Base-by-base conservation (phyloP, 768 basidiomycete genomes). In the Tricholoma bakamatsutake region DNA sequence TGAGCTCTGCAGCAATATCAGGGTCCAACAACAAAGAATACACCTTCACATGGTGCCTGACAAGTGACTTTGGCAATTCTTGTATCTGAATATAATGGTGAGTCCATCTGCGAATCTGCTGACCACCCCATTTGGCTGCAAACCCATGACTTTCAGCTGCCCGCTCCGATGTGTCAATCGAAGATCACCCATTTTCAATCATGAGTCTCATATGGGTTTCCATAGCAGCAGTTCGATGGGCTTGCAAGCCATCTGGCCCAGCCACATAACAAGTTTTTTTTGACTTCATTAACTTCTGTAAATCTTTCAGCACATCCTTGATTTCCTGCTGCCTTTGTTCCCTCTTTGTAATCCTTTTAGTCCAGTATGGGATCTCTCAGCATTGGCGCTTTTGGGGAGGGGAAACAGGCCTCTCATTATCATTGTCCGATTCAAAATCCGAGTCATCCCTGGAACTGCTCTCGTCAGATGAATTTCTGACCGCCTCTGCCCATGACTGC, bases 71-170 rank as follows among this genome's bases (percentile, higher is more conserved):
- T 27, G 48, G 48, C 33, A 49, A 49, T 1, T 49, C 48, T 11
- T 13, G 12, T 9, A 13, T 49, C n/a, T 30, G 8, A 13, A 49
- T 27, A 30, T 34, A 49, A 49, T 31, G 21, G 15, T 24, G 8
- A 34, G 48, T 49, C 48, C 48, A 49, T 30, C 30, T 49, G 12
- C 12, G 48, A n/a, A 49, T 15, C 30, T 17, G 33, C 13, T 7
- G 18, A 34, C 48, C 48, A 31, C 60, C 62, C 58, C 60, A 63
- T 30, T 12, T 17, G 3, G 53, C n/a, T 28, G 60, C 51, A 53
- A 63, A 61, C 21, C 62, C 60, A 21, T 55, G 49, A 11, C 31
- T 58, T 42, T 61, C 60, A 11, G 61, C 57, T 24, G 54, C 60
- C 31, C 27, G 17, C 39, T 55, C 43, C 0, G 60, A 62, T 11